phyloP scores from a whole-genome alignment of 371 early-diverging fungal genomes.

The Mortierella sp. region DNA sequence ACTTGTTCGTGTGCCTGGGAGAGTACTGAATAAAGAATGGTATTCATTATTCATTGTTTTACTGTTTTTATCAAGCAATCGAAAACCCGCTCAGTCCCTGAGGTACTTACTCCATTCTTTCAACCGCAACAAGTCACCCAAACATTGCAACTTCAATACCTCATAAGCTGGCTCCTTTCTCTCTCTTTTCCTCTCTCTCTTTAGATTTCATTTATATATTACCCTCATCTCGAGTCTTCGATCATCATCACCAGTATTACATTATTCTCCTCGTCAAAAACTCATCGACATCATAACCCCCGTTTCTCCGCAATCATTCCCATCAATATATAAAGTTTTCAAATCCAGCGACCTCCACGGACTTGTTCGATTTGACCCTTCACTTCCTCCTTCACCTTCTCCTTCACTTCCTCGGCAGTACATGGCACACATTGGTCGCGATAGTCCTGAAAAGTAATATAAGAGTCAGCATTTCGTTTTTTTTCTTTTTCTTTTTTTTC shows the following conservation, averaged over 20 bases:
- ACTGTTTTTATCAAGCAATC: too few species aligned
- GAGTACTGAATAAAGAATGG: neutral
- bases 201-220: neutral
- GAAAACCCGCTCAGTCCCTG: too few species aligned
- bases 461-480: conserved; percentile 1
- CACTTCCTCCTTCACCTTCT: neutral
- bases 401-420: neutral
- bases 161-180: neutral
- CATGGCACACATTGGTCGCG: conserved; percentile 18
- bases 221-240: neutral
- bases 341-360: neutral
- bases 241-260: neutral
- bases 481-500: conserved; percentile 1
- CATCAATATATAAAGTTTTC: conserved; percentile 1
- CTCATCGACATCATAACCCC: neutral
- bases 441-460: conserved; percentile 28
- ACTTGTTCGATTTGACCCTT: neutral
- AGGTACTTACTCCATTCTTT: too few species aligned
- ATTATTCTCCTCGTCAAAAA: too few species aligned
- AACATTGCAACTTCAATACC: neutral
- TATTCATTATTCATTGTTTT: neutral
- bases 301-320: conserved; percentile 15
- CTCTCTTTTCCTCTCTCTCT: neutral
- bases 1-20: conserved; percentile 2
- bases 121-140: too few species aligned